Percentiles rank a stretch among this genome's conserved stretches.
Conservation (phyloP, 805 yeast species). For the Zygotorulaspora danielsina region DNA sequence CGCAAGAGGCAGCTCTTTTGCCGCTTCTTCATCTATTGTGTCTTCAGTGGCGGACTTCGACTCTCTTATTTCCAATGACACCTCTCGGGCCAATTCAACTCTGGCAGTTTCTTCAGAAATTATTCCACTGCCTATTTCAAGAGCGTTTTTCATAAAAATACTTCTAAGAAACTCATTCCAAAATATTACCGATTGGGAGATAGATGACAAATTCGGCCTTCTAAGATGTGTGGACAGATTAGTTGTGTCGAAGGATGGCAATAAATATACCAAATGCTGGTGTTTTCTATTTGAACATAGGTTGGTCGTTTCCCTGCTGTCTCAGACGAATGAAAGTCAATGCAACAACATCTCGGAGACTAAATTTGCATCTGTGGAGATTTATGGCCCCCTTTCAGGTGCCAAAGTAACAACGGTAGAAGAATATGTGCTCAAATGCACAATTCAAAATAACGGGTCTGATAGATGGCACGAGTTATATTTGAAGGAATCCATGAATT, state of each 20-base stretch:
- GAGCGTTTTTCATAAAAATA: slow-evolving; percentile 26
- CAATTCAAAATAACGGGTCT: slow-evolving; percentile 6
- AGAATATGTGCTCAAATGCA: slow-evolving; percentile 23
- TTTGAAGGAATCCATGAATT: slow-evolving; percentile 27
- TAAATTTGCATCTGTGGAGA: slow-evolving; percentile 13
- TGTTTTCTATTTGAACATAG: slow-evolving; percentile 37
- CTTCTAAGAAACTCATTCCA: slow-evolving; percentile 20
- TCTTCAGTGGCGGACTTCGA: slow-evolving; percentile 4
- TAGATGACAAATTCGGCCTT: slow-evolving; percentile 35
- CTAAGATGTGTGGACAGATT: slow-evolving; percentile 38
- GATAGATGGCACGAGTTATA: slow-evolving; percentile 13
- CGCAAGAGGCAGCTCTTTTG: slow-evolving; percentile 3
- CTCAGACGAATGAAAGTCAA: slow-evolving; percentile 6
- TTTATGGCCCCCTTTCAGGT: slow-evolving; percentile 13
- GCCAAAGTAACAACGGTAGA: slow-evolving; percentile 22
- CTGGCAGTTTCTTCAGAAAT: slow-evolving; percentile 9
- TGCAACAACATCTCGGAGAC: slow-evolving; percentile 9
- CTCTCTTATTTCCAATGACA: slow-evolving; percentile 4
- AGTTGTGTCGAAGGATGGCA: slow-evolving; percentile 30
- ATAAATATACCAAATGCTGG: slow-evolving; percentile 25
- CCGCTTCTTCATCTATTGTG: slow-evolving; percentile 4
- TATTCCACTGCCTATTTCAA: slow-evolving; percentile 21
- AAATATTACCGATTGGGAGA: slow-evolving; percentile 22
- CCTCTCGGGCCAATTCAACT: slow-evolving; percentile 6
- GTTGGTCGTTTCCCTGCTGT: slow-evolving; percentile 16